Evolutionary conservation across 148 eudicot genomes (phyloP).

Genomic region (Amaranthus cruentus): DNA sequence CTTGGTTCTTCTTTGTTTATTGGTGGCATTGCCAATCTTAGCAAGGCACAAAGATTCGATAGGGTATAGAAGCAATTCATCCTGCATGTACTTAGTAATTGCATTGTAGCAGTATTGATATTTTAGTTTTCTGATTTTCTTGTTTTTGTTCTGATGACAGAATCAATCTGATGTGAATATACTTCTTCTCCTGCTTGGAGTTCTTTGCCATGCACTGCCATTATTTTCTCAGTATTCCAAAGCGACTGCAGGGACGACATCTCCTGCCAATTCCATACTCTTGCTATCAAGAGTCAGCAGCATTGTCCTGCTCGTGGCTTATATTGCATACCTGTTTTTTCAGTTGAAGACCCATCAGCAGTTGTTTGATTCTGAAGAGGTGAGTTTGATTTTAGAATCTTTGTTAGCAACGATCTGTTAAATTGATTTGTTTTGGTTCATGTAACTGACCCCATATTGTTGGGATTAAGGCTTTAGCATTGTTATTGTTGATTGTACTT

Average conservation of each 20-base stretch:
- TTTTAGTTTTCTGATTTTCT: background rate
- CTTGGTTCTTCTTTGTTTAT: conserved; percentile 67
- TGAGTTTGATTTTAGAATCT: background rate
- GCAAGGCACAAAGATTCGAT: conserved; percentile 62
- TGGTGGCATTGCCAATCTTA: conserved; percentile 70
- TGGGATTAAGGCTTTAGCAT: no score
- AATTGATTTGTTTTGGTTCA: no score
- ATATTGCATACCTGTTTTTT: conserved; percentile 63
- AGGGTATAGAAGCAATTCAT: conserved; percentile 32
- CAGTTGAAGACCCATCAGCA: conserved; percentile 56
- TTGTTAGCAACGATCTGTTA: no score
- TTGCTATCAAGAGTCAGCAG: conserved; percentile 65
- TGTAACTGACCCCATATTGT: no score
- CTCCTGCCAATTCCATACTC: conserved; percentile 32
- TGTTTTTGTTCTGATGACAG: conserved; percentile 29
- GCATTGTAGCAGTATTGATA: background rate
- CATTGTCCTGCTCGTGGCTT: conserved; percentile 59
- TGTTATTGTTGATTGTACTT: no score
- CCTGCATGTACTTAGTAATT: background rate
- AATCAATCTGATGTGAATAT: conserved; percentile 55
- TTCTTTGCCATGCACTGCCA: conserved; percentile 60
- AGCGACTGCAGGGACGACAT: conserved; percentile 17
- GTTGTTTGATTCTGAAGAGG: conserved; percentile 46
- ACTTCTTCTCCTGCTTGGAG: conserved; percentile 52
- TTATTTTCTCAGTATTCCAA: conserved; percentile 34